Evolutionary conservation across 306 rosid species (phyloP), one percentile per base, ranked within the genome.

Genomic region (Astragalus membranaceus): DNA sequence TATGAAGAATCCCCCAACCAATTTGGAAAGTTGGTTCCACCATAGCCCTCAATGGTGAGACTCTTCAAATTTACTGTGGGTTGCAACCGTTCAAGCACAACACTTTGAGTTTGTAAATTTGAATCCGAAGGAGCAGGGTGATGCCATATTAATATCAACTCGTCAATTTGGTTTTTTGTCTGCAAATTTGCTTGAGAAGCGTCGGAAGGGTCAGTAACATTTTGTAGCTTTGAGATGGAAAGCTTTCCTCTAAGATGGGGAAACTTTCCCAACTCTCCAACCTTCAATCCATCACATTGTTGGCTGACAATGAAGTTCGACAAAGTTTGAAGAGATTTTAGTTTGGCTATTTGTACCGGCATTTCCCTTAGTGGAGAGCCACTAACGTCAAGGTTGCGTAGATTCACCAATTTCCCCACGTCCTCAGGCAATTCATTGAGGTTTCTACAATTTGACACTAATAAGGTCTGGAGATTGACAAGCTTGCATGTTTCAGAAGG

Each of bases 381-480:
- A 4, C 58, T 41, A 6, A 53, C 10, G 8, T 74, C 67, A 61
- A 61, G 67, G 51, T 61, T 33, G 2, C 5, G 3, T 3, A 61
- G 10, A 39, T 10, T 61, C 10, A 41, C 51, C 67, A 61, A 61
- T 39, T 61, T 61, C 11, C 67, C 67, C 0, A 61, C 36, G 67
- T 65, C 54, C 11, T 0, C 23, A 0, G 78, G 74, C 49, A 54
- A 55, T 51, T 20, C 50, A 20, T 4, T 4, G 13, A 65, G 72
- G 3, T 0, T 5, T 5, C 0, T 3, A 54, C 84, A 83, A 0
- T 2, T 0, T 1, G 35, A 37, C 48, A 83, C 23, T 9, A 69
- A 15, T 26, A 81, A 42, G 0, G 78, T 73, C 12, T 80, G 80
- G 13, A 83, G 29, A 50, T 74, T 80, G 43, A 43, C n/a, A 23